phyloP scores from a whole-genome alignment of 108 stramenopile genomes.

The Pelagomonas calceolata region DNA sequence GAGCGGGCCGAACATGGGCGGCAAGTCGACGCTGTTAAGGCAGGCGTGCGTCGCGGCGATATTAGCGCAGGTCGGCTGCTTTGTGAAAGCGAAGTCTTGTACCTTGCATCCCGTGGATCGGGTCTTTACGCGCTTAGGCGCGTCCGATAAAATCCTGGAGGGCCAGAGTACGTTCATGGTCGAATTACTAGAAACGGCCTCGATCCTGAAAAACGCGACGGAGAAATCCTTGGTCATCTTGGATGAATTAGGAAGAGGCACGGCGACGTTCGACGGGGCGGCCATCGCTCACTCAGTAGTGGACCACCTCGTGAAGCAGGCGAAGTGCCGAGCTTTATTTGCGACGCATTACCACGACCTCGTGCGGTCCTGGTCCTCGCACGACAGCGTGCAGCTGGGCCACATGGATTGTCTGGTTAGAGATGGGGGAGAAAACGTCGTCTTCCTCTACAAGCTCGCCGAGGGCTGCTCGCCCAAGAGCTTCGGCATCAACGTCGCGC shows the following conservation, averaged over 20 bases:
- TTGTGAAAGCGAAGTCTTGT: slow-evolving; percentile 80
- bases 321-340: slow-evolving; percentile 77
- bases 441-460: slow-evolving; percentile 93
- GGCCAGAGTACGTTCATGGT: slow-evolving; percentile 99
- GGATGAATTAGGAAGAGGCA: slow-evolving; percentile 94
- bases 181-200: slow-evolving; percentile 92
- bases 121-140: slow-evolving; percentile 97
- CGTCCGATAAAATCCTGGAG: slow-evolving; percentile 89
- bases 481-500: slow-evolving; percentile 98
- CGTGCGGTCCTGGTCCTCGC: slow-evolving; percentile 78
- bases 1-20: slow-evolving; percentile 95
- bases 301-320: slow-evolving; percentile 74
- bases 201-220: slow-evolving; percentile 87
- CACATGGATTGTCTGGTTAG: slow-evolving; percentile 98
- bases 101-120: slow-evolving; percentile 87
- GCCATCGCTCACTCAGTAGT: slow-evolving; percentile 97
- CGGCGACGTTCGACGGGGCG: slow-evolving; percentile 96
- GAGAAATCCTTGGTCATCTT: slow-evolving; percentile 86
- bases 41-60: slow-evolving; percentile 92
- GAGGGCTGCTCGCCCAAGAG: slow-evolving; percentile 84
- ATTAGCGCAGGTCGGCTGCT: slow-evolving; percentile 93
- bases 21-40: slow-evolving; percentile 88
- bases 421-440: slow-evolving; percentile 52
- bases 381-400: slow-evolving; percentile 63
- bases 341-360: slow-evolving; percentile 98